A percentile compares a stretch with the other conserved stretches of the same genome.
Evolutionary conservation across 2,329 filamentous ascomycete species (phyloP).

Genomic region (Pseudogymnoascus sp.): DNA sequence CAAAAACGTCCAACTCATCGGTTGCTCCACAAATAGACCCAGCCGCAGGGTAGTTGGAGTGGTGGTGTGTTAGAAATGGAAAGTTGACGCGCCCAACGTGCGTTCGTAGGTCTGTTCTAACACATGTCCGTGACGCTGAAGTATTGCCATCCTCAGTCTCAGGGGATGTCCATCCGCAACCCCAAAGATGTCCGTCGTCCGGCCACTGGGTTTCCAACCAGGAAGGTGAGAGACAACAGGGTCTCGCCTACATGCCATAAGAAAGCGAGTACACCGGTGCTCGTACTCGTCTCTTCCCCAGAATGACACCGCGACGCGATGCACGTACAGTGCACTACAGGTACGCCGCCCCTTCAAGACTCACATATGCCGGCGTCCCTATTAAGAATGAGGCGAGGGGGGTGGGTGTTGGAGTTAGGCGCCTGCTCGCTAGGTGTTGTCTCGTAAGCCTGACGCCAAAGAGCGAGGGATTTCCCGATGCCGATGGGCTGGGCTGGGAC

Average conservation of each 20-base stretch:
- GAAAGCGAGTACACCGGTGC: not conserved
- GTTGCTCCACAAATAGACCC: slow-evolving; percentile 8
- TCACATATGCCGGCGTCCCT: slow-evolving; percentile 3
- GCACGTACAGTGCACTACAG: not conserved
- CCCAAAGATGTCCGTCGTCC: not conserved
- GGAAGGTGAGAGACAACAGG: not conserved
- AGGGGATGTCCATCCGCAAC: not conserved
- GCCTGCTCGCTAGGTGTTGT: not conserved
- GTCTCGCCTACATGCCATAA: not conserved
- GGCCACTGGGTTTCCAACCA: not conserved
- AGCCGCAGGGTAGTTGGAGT: not conserved
- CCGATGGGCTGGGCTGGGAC: slow-evolving; percentile 3
- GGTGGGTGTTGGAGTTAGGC: not conserved
- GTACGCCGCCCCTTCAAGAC: not conserved
- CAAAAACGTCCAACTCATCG: slow-evolving; percentile 8
- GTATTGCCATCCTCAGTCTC: not conserved
- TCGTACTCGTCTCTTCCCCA: not conserved
- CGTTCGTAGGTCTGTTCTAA: not conserved
- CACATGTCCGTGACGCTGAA: not conserved
- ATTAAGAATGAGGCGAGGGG: not conserved
- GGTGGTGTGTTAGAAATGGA: not conserved
- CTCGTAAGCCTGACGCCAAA: not conserved
- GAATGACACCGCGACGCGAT: not conserved
- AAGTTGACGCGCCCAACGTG: not conserved
- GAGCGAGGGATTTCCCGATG: slow-evolving; percentile 5